Evolutionary conservation across 257 asterid species (phyloP), one percentile per base, ranked within the genome.

Genomic region (Salvia hispanica): DNA sequence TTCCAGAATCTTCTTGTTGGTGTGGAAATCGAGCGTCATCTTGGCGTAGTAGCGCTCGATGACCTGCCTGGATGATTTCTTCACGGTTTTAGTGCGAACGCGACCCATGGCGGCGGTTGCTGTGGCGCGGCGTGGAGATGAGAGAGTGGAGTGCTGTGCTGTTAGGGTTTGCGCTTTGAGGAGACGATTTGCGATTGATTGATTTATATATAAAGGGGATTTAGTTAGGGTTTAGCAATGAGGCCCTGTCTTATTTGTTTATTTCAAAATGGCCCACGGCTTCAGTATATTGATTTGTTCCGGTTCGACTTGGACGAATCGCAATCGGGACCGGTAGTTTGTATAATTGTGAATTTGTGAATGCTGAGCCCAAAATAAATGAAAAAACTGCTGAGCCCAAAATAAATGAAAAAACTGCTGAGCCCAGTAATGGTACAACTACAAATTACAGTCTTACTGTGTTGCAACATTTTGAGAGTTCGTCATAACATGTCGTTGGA

Each of bases 1-100:
- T 11, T 83, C 80, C 34, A 83, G 77, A 18, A 80, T 74, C 80
- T 80, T 80, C 83, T 83, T 83, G 80, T 83, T 80, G 56, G 85
- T 80, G 76, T 80, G 81, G 73, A 83, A 80, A 66, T 83, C 88
- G 11, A 77, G 78, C 13, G 83, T 83, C 83, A 80, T 80, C 40
- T 78, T 80, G 42, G 83, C 78, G 66, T 80, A 80, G 62, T 80
- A 80, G 1, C 68, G 70, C 72, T 80, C 83, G 62, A 80, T 83
- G 9, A 77, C 85, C 15, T 75, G 85, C 52, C 83, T 66, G 46
- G 85, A 80, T 7, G 85, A 72, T 13, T 83, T 83, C 71, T 83
- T 77, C 81, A 77, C 85, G 43, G 85, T 77, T 66, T 83, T 83
- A 0, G 83, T 77, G 15, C 83, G 74, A 15, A 80, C 85, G 13